Evolutionary conservation across 2,329 filamentous ascomycete genomes (phyloP).

Genomic region (Aspergillus sclerotialis): DNA sequence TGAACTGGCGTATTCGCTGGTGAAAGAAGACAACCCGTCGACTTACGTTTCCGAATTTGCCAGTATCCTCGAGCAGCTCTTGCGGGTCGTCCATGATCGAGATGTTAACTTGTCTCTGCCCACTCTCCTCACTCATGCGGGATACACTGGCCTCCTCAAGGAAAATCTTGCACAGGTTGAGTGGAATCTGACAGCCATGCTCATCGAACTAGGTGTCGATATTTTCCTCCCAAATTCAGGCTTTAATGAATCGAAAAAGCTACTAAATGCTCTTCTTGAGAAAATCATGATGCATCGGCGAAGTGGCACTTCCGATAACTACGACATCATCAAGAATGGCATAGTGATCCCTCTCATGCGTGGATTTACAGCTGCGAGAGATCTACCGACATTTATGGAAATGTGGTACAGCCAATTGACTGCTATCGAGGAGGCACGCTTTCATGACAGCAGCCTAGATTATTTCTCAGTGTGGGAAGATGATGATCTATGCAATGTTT

Average conservation of each 20-base stretch:
- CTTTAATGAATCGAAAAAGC: conserved; percentile 26
- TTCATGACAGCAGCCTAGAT: conserved; percentile 12
- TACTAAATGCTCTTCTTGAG: conserved; percentile 30
- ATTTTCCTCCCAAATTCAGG: conserved; percentile 40
- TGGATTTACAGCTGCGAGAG: conserved; percentile 35
- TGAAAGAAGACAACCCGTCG: conserved; percentile 19
- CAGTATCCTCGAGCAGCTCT: conserved; percentile 28
- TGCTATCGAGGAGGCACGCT: conserved; percentile 28
- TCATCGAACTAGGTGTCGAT: conserved; percentile 36
- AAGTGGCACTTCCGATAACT: conserved; percentile 14
- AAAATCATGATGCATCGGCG: conserved; percentile 29
- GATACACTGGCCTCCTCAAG: conserved; percentile 34
- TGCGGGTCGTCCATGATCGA: conserved; percentile 31
- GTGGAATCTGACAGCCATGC: conserved; percentile 36
- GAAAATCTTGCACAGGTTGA: conserved; percentile 25
- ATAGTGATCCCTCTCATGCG: conserved; percentile 34
- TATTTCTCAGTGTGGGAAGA: conserved; percentile 39
- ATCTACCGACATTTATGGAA: conserved; percentile 32
- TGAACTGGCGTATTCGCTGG: conserved; percentile 31
- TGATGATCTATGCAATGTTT: conserved; percentile 33
- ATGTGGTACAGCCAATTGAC: conserved; percentile 35
- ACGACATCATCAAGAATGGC: conserved; percentile 29
- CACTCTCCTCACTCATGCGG: conserved; percentile 34
- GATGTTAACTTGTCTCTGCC: conserved; percentile 34
- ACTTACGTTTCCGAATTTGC: conserved; percentile 24